Base-by-base conservation (phyloP, 495 filamentous ascomycete genomes). In the Penicillium robsamsonii region DNA sequence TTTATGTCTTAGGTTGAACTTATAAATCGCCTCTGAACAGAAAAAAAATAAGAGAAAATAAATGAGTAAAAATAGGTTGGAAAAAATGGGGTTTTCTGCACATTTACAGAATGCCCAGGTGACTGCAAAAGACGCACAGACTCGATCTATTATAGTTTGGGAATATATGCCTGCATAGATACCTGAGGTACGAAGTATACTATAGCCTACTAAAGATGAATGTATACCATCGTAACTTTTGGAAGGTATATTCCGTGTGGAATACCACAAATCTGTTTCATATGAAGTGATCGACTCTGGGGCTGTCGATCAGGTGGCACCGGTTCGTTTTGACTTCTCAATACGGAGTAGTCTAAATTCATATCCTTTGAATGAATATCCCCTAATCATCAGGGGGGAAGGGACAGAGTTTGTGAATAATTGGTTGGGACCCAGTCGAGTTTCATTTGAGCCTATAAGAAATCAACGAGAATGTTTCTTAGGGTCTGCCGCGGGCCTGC, bases 271-370 rank as follows among this genome's bases (percentile, higher is more conserved):
- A 9, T 17, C 35, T 5, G 63, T 67, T 69, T 66, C 65, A 70
- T 64, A 60, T 53, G 60, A 56, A 57, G 55, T 60, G 68, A 73
- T 73, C 65, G 60, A 40, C 67, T 56, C 55, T 50, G 46, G 45
- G 44, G 56, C 60, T 64, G 68, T 50, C 63, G 70, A 72, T 72
- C 68, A 10, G 31, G 44, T 55, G 47, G 57, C 55, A 60, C 55
- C 50, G 41, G 45, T 54, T 46, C 43, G 29, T 55, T 57, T 63
- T 37, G 51, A 43, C 20, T 35, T 53, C 42, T 53, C 57, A 57
- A 48, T 51, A 22, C 22, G 22, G 22, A 22, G 22, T 22, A 50
- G 53, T 55, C 42, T 24, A 46, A 54, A 22, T 38, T n/a, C 30
- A 17, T 35, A 35, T 20, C 33, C 18, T 35, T 33, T 17, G 15